A percentile compares a stretch with the other conserved stretches of the same genome.
Conservation (phyloP, 805 yeast genomes). For the Lipomyces spencermartinsiae region DNA sequence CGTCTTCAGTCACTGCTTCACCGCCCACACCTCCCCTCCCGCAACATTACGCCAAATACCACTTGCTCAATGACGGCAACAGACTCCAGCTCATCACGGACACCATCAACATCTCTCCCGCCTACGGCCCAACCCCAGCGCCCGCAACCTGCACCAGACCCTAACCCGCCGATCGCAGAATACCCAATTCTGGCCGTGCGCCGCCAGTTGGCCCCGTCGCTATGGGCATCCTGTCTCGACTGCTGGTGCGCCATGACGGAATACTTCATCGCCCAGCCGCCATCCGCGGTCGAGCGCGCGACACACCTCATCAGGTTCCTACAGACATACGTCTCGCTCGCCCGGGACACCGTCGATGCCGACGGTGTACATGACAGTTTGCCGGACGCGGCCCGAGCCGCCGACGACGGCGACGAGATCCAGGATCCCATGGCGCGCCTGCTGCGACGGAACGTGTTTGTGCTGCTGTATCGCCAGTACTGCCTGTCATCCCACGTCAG, state of each 20-base stretch:
- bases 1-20: background rate
- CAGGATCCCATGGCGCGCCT: constrained; percentile 14
- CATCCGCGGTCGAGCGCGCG: constrained; percentile 3
- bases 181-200: constrained; percentile 21
- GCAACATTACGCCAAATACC: too few relatives aligned
- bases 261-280: constrained; percentile 11
- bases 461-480: constrained; percentile 29
- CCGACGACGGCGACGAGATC: constrained; percentile 12
- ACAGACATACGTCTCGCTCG: constrained; percentile 21
- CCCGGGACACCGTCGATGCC: constrained; percentile 10
- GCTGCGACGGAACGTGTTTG: constrained; percentile 21
- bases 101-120: background rate
- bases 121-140: background rate
- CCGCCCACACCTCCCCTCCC: background rate
- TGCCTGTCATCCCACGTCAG: constrained; percentile 13
- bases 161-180: constrained; percentile 19
- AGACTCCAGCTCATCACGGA: background rate
- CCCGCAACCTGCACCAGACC: background rate
- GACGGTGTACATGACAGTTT: background rate
- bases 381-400: background rate
- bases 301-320: constrained; percentile 17
- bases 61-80: background rate
- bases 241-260: constrained; percentile 23
- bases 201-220: constrained; percentile 1
- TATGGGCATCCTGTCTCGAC: constrained; percentile 22